phyloP scores from a whole-genome alignment of 2,329 filamentous ascomycete species.

The Cercospora sojina region DNA sequence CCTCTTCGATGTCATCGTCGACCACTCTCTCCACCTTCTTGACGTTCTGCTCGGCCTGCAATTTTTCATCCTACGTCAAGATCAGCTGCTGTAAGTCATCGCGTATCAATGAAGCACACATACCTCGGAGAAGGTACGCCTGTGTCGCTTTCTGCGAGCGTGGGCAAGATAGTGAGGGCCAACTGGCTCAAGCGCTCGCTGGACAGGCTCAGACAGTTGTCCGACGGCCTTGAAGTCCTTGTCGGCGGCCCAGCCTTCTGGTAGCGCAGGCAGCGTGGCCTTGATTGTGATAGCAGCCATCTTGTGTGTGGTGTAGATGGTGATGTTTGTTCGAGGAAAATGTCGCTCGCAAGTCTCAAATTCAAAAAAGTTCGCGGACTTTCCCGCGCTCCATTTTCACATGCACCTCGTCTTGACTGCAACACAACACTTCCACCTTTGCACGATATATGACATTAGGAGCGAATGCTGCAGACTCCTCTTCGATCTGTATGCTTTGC shows the following conservation, averaged over 20 bases:
- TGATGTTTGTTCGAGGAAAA: neutral
- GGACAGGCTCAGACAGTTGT: conserved; percentile 70
- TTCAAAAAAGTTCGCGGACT: neutral
- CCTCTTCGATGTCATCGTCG: conserved; percentile 85
- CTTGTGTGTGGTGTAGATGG: conserved; percentile 7
- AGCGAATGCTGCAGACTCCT: conserved; percentile 20
- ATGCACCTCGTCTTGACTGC: neutral
- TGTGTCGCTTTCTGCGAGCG: conserved; percentile 82
- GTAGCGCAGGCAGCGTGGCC: conserved; percentile 70
- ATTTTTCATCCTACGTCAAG: conserved; percentile 86
- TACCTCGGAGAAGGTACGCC: conserved; percentile 72
- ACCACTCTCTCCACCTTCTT: conserved; percentile 97
- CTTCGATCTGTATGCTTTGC: conserved; percentile 14
- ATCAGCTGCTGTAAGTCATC: neutral
- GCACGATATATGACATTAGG: neutral
- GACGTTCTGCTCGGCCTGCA: conserved; percentile 90
- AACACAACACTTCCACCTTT: neutral
- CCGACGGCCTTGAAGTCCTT: conserved; percentile 89
- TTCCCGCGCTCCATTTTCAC: neutral
- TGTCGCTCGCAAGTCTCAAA: neutral
- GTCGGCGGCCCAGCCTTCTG: conserved; percentile 78
- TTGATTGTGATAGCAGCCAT: conserved; percentile 67
- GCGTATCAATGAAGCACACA: neutral
- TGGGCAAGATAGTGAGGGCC: conserved; percentile 93
- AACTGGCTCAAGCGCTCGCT: conserved; percentile 91